Conservation (phyloP, 768 basidiomycete genomes). For the Lactarius pseudohatsudake region DNA sequence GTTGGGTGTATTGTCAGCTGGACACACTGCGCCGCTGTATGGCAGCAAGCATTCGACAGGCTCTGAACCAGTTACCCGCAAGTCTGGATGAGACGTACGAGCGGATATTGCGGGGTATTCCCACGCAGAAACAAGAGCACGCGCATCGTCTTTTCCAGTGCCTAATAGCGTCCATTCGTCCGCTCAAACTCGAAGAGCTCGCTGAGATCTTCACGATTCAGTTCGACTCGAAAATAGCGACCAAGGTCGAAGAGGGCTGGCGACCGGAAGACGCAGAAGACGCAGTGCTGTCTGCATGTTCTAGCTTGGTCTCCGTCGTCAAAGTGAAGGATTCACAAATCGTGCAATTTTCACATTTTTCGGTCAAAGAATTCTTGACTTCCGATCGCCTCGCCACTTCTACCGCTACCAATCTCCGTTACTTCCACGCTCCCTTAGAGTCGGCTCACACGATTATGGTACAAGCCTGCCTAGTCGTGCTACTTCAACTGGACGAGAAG, state of each 20-base stretch:
- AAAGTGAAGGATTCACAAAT: not conserved
- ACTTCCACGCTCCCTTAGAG: not conserved
- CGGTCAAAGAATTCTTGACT: constrained; percentile 15
- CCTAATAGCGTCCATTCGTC: not conserved
- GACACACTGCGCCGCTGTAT: not conserved
- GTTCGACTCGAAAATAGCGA: not conserved
- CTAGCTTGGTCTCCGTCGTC: constrained; percentile 2
- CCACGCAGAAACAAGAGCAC: not conserved
- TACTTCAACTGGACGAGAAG: constrained; percentile 1
- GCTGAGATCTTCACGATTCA: constrained; percentile 12
- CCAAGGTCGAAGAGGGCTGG: not conserved
- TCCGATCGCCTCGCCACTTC: constrained; percentile 1
- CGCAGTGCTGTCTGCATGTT: not conserved
- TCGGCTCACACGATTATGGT: not conserved
- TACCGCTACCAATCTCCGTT: not conserved
- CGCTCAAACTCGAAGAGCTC: constrained; percentile 8
- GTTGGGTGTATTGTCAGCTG: constrained; percentile 4
- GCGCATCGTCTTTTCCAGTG: constrained; percentile 4
- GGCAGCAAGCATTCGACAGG: not conserved
- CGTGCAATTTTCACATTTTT: constrained; percentile 10
- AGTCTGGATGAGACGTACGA: constrained; percentile 6
- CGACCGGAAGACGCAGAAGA: not conserved
- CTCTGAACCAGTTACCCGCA: not conserved
- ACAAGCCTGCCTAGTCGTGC: not conserved
- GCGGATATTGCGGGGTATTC: constrained; percentile 1